A percentile compares a stretch with the other conserved stretches of the same genome.
These are phyloP conservation scores for Coemansia sp. DNA, from an alignment of 192 early-diverging fungal genomes.

Conservation along the genomic window DNA sequence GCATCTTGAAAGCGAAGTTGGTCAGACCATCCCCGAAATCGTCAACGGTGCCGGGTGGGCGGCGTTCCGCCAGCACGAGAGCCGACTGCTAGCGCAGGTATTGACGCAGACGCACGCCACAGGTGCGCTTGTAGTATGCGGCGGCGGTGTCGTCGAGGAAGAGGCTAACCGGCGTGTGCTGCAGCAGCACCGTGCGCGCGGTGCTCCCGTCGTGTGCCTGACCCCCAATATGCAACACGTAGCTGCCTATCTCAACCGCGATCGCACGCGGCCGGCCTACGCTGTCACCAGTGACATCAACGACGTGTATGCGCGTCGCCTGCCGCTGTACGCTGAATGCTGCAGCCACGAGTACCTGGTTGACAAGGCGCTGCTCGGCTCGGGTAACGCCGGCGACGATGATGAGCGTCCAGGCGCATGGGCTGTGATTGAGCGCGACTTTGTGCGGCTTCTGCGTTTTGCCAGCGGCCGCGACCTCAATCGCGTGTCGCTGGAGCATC, in stretches of 20 bases:
- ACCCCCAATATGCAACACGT: slow-evolving; percentile 73
- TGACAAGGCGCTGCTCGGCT: slow-evolving; percentile 40
- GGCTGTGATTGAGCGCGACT: slow-evolving; percentile 72
- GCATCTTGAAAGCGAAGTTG: slow-evolving; percentile 69
- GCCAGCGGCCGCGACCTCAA: slow-evolving; percentile 53
- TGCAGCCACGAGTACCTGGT: slow-evolving; percentile 83
- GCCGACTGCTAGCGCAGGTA: slow-evolving; percentile 59
- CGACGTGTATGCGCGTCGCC: slow-evolving; percentile 75
- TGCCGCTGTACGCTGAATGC: slow-evolving; percentile 72
- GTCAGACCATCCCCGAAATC: slow-evolving; percentile 75
- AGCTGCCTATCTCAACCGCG: slow-evolving; percentile 71
- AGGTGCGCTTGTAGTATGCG: slow-evolving; percentile 81
- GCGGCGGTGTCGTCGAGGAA: slow-evolving; percentile 93
- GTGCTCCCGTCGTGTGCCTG: slow-evolving; percentile 76
- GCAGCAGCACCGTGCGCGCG: slow-evolving; percentile 56
- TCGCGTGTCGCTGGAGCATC: slow-evolving; percentile 38
- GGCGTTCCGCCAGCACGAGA: slow-evolving; percentile 81
- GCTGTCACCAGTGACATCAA: slow-evolving; percentile 68
- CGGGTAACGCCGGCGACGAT: slow-evolving; percentile 10
- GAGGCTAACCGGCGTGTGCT: slow-evolving; percentile 65
- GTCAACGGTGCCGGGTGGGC: slow-evolving; percentile 80
- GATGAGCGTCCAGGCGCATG: slow-evolving; percentile 57
- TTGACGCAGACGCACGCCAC: slow-evolving; percentile 57
- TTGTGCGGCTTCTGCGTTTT: slow-evolving; percentile 67
- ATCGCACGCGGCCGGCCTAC: slow-evolving; percentile 81